Base-by-base conservation (phyloP, 306 rosid genomes). In the Gillenia trifoliata region DNA sequence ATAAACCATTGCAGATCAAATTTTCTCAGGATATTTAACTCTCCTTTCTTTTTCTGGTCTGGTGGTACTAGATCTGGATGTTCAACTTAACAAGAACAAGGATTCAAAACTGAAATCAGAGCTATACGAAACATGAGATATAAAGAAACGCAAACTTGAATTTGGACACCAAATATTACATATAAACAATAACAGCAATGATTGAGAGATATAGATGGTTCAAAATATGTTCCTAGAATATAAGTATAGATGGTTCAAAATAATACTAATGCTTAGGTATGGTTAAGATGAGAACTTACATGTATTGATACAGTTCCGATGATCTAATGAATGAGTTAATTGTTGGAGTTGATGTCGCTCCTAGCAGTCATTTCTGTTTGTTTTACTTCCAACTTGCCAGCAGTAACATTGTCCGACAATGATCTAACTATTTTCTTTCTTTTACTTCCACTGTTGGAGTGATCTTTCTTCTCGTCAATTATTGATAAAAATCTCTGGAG, bases 381-480 rank as follows among this genome's bases (percentile, higher is more conserved):
- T 70, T 57, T 61, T 34, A 10, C 19, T 30, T 71, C 96, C 33
- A 65, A 55, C 57, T 75, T 78, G 60, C 65, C 75, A 50, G 68
- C 82, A 52, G 16, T 67, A 13, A 72, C 75, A 70, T 71, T 77
- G 64, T 71, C 81, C 3, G 76, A 71, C 3, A 64, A 59, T 38
- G 91, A 78, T 56, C 77, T 80, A 66, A 84, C 93, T 4, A 79
- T 77, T 75, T 80, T 90, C 86, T 96, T 85, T 80, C 88, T 88
- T 74, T 85, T 88, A 73, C 87, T 82, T 52, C 65, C 77, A 28
- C 71, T 70, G 74, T 43, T 49, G 66, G 89, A 77, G 10, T 65
- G 74, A 20, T 85, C 89, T 84, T 84, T 47, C 86, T 79, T 90
- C 90, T 90, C 90, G 1, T 94, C 97, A 59, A 94, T 79, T 49